Evolutionary conservation across 1,284 basidiomycete genomes (phyloP).

Genomic region (Sanghuangporus baumii): DNA sequence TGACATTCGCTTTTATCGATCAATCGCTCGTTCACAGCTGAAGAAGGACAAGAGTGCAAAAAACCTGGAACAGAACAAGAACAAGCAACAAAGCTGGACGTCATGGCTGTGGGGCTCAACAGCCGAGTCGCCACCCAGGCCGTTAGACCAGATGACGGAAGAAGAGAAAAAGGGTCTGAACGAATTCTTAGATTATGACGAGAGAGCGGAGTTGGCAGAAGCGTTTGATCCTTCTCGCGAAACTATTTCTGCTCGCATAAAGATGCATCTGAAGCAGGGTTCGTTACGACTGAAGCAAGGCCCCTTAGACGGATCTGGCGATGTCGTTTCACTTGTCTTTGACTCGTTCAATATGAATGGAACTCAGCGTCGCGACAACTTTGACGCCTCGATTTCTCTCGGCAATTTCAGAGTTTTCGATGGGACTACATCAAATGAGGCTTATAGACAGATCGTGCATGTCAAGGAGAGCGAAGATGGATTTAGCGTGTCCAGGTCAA

Average conservation of each 20-base stretch:
- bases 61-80: slow-evolving; percentile 65
- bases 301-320: slow-evolving; percentile 55
- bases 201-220: slow-evolving; percentile 68
- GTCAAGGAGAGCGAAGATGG: slow-evolving; percentile 58
- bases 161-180: slow-evolving; percentile 93
- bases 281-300: slow-evolving; percentile 78
- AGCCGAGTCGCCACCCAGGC: slow-evolving; percentile 23
- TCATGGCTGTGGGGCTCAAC: slow-evolving; percentile 84
- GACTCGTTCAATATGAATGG: slow-evolving; percentile 85
- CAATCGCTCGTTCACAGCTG: slow-evolving; percentile 86
- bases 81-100: slow-evolving; percentile 41
- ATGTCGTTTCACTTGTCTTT: slow-evolving; percentile 88
- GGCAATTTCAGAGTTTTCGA: slow-evolving; percentile 91
- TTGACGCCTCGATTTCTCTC: slow-evolving; percentile 79
- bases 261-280: slow-evolving; percentile 79
- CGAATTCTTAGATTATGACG: slow-evolving; percentile 92
- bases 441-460: slow-evolving; percentile 91
- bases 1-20: slow-evolving; percentile 97
- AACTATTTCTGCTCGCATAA: slow-evolving; percentile 75
- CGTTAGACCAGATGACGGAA: slow-evolving; percentile 74
- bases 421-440: slow-evolving; percentile 76
- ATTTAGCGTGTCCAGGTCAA: slow-evolving; percentile 22
- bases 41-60: slow-evolving; percentile 79
- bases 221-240: slow-evolving; percentile 73
- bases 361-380: slow-evolving; percentile 81